Base-by-base conservation (phyloP, 495 filamentous ascomycete species). In the Pyrenula massariospora region DNA sequence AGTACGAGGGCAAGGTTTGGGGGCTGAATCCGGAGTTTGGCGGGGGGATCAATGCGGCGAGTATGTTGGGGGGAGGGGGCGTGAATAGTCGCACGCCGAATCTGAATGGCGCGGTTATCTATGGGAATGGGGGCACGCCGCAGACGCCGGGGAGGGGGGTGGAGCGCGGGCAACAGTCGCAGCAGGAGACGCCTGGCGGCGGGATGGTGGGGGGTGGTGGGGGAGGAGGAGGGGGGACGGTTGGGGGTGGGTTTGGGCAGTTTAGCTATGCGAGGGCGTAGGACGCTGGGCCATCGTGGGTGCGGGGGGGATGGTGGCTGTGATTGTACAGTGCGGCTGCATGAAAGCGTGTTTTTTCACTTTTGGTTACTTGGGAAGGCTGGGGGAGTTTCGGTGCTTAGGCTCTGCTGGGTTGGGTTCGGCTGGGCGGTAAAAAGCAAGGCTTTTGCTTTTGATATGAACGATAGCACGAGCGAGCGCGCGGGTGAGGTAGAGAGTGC, bases 1-100 rank as follows among this genome's bases (percentile, higher is more conserved):
- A 88, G 53, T 87, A 89, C 61, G 75, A 86, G 3, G 86, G 86
- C 25, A 91, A 92, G 65, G 85, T 96, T 58, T 96, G 90, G 88
- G 91, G 91, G 11, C 73, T 96, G 54, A 88, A 86, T 60, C 83
- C 84, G 2, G 69, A 74, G 62, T 80, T 67, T 70, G 76, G 70
- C 15, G 59, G 69, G n/a, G 12, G 77, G 66, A 60, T 73, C 63
- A 68, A 81, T 65, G 57, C 72, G 57, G 31, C 31, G 8, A 15
- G 31, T 42, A 42, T 8, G 8, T 42, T 15, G 31, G 31, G 15
- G 15, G 15, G 31, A 42, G 15, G 15, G 15, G 31, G 15, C 71
- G 58, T 63, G n/a, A 64, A 68, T 1, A 73, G 73, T 54, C 68
- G 69, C 58, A 81, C 75, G 53, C 79, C 71, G 53, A 80, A 76